Base-by-base conservation (phyloP, 208 protist genomes). In the Trypanosoma vivax region DNA sequence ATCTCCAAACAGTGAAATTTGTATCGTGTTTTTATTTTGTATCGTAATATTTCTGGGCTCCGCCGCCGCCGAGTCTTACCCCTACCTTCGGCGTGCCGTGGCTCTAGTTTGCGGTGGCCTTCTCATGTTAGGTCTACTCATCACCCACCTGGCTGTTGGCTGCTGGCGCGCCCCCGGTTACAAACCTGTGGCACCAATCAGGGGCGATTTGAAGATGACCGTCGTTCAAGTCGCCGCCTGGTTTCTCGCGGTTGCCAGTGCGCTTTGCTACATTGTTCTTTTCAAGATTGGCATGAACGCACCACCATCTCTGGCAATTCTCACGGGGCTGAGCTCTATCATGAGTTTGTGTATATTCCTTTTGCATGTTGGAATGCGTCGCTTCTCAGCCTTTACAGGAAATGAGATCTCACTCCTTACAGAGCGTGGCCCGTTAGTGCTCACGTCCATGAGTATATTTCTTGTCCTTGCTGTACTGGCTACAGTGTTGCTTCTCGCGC, bases 171-270 rank as follows among this genome's bases (percentile, higher is more conserved):
- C 53, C 6, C 52, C 61, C 5, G 50, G 53, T 3, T 72, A 77
- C 25, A 21, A 47, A 31, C 40, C 60, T 18, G 62, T 70, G 28
- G 40, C 43, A 33, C 53, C 60, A 3, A 63, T 54, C 56, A 37
- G 61, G 21, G 60, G 69, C 14, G 65, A 59, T 11, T 45, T 53
- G 7, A 24, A 46, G 5, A 57, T 77, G 46, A 66, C 56, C 47
- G 49, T 75, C 1, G 48, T 81, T 49, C 79, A 91, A 54, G 53
- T 62, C 1, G 69, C 73, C 30, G 83, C 52, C 3, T 73, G 76
- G 49, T 48, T 70, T 16, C 53, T 82, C 43, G 53, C 70, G 14
- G 7, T 56, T n/a, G 18, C 55, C 39, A 60, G 29, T 29, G 52
- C 73, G 37, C 73, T 59, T 38, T 71, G 61, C 18, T 39, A 66